A percentile compares a stretch with the other conserved stretches of the same genome.
These are phyloP conservation scores for Raffaelea ambrosiae DNA, from an alignment of 2,329 filamentous ascomycete genomes.

Conservation along the genomic window DNA sequence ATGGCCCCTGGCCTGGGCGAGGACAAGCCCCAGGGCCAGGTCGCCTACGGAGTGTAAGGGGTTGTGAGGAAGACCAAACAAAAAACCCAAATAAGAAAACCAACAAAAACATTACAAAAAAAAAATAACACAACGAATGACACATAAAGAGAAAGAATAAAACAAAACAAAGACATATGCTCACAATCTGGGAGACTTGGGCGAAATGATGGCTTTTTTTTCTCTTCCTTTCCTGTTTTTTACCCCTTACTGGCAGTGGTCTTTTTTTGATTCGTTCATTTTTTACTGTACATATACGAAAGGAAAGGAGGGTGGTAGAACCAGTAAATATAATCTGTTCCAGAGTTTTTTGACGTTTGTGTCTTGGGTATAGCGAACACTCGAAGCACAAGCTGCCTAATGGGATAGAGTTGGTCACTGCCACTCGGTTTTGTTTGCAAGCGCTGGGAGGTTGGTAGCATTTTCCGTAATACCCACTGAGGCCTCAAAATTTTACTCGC, in stretches of 20 bases:
- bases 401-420: no score
- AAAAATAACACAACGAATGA: neutral
- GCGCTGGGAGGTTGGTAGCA: no score
- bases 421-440: no score
- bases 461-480: no score
- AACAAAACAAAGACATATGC: neutral
- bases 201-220: conserved; percentile 23
- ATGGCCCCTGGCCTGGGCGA: conserved; percentile 64
- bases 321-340: conserved; percentile 10
- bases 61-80: neutral
- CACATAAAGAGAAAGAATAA: conserved; percentile 12
- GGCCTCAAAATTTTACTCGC: no score
- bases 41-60: conserved; percentile 47
- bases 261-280: neutral
- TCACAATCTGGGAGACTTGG: neutral
- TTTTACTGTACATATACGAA: conserved; percentile 18
- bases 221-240: conserved; percentile 5
- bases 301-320: conserved; percentile 10
- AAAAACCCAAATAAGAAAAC: conserved; percentile 9
- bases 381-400: no score
- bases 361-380: neutral
- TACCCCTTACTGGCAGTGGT: neutral
- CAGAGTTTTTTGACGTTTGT: neutral
- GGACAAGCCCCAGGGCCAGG: conserved; percentile 52
- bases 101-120: conserved; percentile 8